Conservation (phyloP, 2,329 filamentous ascomycete genomes). For the Drechmeria coniospora region DNA sequence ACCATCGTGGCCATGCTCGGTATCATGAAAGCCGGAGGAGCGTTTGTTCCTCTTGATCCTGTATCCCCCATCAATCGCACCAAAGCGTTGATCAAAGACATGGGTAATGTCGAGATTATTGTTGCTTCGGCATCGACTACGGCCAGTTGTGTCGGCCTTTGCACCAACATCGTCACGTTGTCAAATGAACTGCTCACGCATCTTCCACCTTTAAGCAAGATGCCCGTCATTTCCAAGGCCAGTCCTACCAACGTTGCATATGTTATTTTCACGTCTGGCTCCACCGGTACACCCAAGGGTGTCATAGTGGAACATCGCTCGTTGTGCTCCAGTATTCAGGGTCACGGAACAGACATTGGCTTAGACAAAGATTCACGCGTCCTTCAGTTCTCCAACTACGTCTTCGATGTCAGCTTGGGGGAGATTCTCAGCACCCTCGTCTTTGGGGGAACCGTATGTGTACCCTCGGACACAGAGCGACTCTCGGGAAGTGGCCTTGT, state of each 20-base stretch:
- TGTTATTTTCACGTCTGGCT: constrained; percentile 14
- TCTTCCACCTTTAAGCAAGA: neutral
- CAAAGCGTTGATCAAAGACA: constrained; percentile 3
- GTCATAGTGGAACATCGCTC: constrained; percentile 27
- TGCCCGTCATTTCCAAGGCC: neutral
- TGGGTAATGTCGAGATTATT: constrained; percentile 2
- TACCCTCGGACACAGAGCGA: constrained; percentile 8
- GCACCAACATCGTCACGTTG: neutral
- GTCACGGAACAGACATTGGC: constrained; percentile 29
- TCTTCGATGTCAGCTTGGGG: constrained; percentile 30
- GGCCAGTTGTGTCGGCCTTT: neutral
- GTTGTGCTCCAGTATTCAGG: constrained; percentile 33
- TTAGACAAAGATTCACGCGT: constrained; percentile 33
- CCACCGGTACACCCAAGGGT: constrained; percentile 14
- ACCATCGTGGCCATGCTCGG: constrained; percentile 9
- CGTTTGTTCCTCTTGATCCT: constrained; percentile 12
- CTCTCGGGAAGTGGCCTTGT: constrained; percentile 2
- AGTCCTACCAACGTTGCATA: constrained; percentile 6
- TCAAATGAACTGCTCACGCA: neutral
- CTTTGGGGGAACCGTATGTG: constrained; percentile 9
- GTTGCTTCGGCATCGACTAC: constrained; percentile 1
- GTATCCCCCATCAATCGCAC: constrained; percentile 4
- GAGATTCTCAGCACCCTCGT: constrained; percentile 10
- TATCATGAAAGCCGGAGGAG: constrained; percentile 13
- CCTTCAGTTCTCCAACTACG: constrained; percentile 33